These are phyloP conservation scores for Microcos paniculata DNA, from an alignment of 345 rosid genomes.

Conservation along the genomic window DNA sequence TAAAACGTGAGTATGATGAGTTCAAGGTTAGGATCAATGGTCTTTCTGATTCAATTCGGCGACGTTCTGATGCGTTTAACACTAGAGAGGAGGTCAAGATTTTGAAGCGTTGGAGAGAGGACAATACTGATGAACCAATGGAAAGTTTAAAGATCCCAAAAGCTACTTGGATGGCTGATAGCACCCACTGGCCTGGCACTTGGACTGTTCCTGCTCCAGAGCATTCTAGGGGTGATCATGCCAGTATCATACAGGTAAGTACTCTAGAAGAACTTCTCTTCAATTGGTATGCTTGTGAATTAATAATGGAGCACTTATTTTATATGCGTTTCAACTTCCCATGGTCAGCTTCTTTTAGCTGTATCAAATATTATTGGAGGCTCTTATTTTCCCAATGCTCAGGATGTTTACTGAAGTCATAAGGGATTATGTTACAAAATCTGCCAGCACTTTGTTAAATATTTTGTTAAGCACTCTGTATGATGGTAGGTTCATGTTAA, in stretches of 20 bases:
- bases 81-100: conserved; percentile 69
- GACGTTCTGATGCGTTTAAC: conserved; percentile 77
- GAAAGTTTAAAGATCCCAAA: conserved; percentile 60
- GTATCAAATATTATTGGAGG: not conserved
- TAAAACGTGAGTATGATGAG: conserved; percentile 79
- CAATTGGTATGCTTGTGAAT: not conserved
- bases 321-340: not conserved
- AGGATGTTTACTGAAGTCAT: not conserved
- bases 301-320: not conserved
- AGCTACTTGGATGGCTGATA: conserved; percentile 91
- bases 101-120: conserved; percentile 59
- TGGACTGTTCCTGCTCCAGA: conserved; percentile 61
- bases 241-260: conserved; percentile 71
- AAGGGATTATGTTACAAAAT: not conserved
- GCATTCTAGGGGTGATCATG: conserved; percentile 76
- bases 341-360: not conserved
- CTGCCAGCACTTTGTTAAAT: not conserved
- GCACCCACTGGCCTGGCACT: conserved; percentile 84
- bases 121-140: conserved; percentile 40
- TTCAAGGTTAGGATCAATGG: conserved; percentile 75
- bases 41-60: conserved; percentile 61
- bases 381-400: not conserved
- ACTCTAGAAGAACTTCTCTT: not conserved
- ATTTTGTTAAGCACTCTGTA: not conserved
- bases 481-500: not conserved